Percentiles rank a stretch among this genome's conserved stretches.
phyloP scores from a whole-genome alignment of 768 basidiomycete genomes.

The Termitomyces sp. region DNA sequence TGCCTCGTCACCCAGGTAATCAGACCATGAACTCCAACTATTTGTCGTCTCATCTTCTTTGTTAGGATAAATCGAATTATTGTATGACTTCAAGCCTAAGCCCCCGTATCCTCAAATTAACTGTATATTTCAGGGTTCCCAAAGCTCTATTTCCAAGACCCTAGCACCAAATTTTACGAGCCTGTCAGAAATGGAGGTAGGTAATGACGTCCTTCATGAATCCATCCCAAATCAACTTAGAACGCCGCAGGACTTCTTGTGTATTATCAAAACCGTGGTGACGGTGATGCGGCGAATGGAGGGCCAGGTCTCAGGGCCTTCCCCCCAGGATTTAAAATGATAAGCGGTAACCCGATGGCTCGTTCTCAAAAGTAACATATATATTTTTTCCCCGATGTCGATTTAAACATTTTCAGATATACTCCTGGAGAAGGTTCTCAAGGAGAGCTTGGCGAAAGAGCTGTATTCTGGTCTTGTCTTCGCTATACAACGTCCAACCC shows the following conservation, averaged over 20 bases:
- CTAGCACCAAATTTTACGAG: slow-evolving; percentile 28
- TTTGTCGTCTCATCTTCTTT: background rate
- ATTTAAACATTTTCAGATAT: slow-evolving; percentile 16
- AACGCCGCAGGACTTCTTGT: slow-evolving; percentile 26
- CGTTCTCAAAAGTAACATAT: slow-evolving; percentile 27
- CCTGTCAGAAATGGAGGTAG: slow-evolving; percentile 33
- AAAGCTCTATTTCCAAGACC: slow-evolving; percentile 36
- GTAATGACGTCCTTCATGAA: slow-evolving; percentile 9
- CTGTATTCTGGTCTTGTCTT: slow-evolving; percentile 33
- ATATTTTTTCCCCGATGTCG: background rate
- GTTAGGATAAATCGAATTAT: slow-evolving; percentile 33
- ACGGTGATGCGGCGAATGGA: slow-evolving; percentile 30
- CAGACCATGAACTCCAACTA: background rate
- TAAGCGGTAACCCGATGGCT: slow-evolving; percentile 32
- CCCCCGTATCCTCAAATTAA: background rate
- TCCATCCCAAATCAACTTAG: background rate
- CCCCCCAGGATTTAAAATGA: slow-evolving; percentile 36
- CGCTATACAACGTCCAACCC: slow-evolving; percentile 24
- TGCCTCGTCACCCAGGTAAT: slow-evolving; percentile 29
- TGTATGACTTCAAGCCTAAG: slow-evolving; percentile 18
- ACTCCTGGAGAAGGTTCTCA: slow-evolving; percentile 28
- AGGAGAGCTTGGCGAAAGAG: slow-evolving; percentile 32
- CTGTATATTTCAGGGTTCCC: slow-evolving; percentile 27
- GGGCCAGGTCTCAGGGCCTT: slow-evolving; percentile 36
- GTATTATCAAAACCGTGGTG: slow-evolving; percentile 37